Evolutionary conservation across 805 yeast species (phyloP).

Genomic region (Ogataea glucozyma): DNA sequence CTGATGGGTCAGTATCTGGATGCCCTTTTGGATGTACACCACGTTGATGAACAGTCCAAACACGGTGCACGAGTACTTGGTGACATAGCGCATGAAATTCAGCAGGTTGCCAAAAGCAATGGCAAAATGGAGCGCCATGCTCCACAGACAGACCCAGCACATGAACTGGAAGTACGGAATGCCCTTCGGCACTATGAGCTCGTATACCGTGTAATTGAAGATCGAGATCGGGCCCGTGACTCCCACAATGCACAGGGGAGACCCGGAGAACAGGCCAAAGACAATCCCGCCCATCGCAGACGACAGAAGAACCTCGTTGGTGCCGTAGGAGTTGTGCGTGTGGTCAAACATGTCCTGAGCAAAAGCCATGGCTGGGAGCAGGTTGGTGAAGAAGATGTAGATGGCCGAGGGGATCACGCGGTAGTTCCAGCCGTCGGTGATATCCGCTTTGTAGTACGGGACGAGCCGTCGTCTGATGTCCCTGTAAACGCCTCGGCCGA

Average conservation of each 20-base stretch:
- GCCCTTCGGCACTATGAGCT: conserved; percentile 56
- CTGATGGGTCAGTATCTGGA: conserved; percentile 75
- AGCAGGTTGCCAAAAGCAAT: conserved; percentile 73
- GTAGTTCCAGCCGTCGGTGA: conserved; percentile 81
- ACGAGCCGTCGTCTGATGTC: conserved; percentile 50
- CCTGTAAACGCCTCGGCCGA: conserved; percentile 52
- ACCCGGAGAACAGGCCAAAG: conserved; percentile 84
- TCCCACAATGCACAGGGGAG: conserved; percentile 93
- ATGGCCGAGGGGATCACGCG: conserved; percentile 84
- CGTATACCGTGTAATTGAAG: conserved; percentile 87
- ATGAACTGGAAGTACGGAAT: conserved; percentile 78
- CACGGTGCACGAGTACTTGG: conserved; percentile 84
- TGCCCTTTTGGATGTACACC: conserved; percentile 87
- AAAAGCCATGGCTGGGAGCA: conserved; percentile 92
- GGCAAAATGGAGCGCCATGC: conserved; percentile 74
- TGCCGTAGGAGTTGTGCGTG: conserved; percentile 83
- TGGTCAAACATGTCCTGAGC: conserved; percentile 97
- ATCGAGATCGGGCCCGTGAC: conserved; percentile 96
- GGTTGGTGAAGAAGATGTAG: conserved; percentile 84
- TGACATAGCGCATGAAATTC: conserved; percentile 65
- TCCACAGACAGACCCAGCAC: conserved; percentile 96
- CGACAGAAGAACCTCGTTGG: conserved; percentile 82
- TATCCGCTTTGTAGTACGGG: conserved; percentile 76
- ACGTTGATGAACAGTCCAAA: conserved; percentile 90
- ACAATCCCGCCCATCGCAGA: conserved; percentile 88